Base-by-base conservation (phyloP, 129 eudicot species). In the Tagetes erecta region DNA sequence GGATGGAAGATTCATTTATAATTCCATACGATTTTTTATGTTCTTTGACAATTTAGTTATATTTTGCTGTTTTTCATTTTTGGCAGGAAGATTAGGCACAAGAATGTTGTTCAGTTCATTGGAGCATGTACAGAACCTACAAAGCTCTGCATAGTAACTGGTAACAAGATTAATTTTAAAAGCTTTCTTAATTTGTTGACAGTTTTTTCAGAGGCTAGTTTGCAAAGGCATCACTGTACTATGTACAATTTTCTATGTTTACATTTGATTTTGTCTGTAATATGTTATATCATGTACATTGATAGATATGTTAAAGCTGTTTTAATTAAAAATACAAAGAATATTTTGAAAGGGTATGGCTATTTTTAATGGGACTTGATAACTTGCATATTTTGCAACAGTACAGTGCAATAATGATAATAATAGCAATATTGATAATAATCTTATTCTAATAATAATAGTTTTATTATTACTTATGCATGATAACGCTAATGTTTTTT, bases 91-190 rank as follows among this genome's bases (percentile, higher is more conserved):
- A 80, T 89, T 52, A 79, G 91, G 51, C 96, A 89, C 79, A 87
- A 89, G 84, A 89, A 89, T 81, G 96, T 89, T 47, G 96, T 89
- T 68, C 96, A 85, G 42, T 89, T 89, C 65, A 77, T 89, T 58
- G 96, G 96, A 64, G 96, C 96, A 68, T 87, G 96, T 73, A 89
- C 96, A 20, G 82, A 81, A 72, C 85, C 92, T 83, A 79, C 88
- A 30, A 83, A 77, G 75, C 90, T 89, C 40, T 89, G 89, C 79
- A 86, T 89, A 38, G 83, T 89, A 75, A 89, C 96, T 9, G 96
- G 96, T 89, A 85, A 78, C 41, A 58, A 33, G 27, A 35, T 63
- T 20, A 45, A 36, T 77, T 39, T 67, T 33, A 20, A 44, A 0
- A 8, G 8, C 11, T 44, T 44, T 42, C 2, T 44, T 44, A 6